Evolutionary conservation across 2,329 filamentous ascomycete genomes (phyloP), one percentile per base, ranked within the genome.

Genomic region (Diplodia scrobiculata): DNA sequence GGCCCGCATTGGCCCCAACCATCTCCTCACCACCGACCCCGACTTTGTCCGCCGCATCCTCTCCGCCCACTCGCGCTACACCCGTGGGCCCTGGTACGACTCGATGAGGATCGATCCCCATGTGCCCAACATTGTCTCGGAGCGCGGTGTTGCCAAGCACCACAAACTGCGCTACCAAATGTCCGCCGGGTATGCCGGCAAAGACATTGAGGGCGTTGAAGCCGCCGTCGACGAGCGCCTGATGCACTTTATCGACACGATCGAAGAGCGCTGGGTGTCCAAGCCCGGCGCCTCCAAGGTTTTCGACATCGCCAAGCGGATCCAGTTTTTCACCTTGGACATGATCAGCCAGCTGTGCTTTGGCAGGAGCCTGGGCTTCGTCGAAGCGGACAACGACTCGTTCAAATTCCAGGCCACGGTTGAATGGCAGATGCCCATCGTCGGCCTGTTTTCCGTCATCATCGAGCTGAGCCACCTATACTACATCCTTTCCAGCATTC

Each of bases 21-120:
- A 83, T 62, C 74, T 85, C 52, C 71, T 83, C 65, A 84, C 83
- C 0, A 80, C 80, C 6, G 82, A 82, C 47, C 77, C 83, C 0
- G 81, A 84, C 34, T 73, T 84, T 6, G 51, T 63, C 77, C 73
- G 75, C 53, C 80, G 73, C 72, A 80, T 79, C 70, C 81, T 77
- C 72, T 78, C 73, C 58, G 76, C 77, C 9, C 71, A 78, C 3
- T 77, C 77, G 2, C 76, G 74, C 2, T 84, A 83, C 55, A 79
- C 73, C 55, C 75, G 79, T 38, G 70, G 73, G 14, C 68, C 71
- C 5, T 77, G 75, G 75, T 78, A 74, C 60, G 72, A 72, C 7
- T 75, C 73, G 0, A 69, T 79, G 51, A 74, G 78, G 60, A 73
- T 79, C 32, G 76, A 79, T 65, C 77, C 77, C 1, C 75, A 77